phyloP scores from a whole-genome alignment of 352 stramenopile genomes.

The Phytophthora sp. region DNA sequence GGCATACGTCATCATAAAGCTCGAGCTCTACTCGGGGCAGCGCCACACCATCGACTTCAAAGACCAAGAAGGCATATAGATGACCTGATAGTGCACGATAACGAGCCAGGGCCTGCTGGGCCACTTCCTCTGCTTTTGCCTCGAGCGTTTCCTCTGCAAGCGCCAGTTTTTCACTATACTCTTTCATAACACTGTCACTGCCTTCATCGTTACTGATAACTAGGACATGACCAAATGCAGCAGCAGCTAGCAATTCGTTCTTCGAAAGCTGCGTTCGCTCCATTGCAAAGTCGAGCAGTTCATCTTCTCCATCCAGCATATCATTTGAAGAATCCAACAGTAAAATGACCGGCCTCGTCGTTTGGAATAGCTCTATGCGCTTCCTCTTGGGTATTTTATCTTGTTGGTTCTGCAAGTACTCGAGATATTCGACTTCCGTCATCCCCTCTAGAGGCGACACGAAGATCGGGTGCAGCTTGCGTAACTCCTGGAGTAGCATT shows the following conservation, averaged over 20 bases:
- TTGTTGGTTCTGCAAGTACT: slow-evolving; percentile 40
- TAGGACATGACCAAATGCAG: slow-evolving; percentile 45
- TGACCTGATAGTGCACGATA: slow-evolving; percentile 58
- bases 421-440: slow-evolving; percentile 63
- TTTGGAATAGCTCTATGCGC: slow-evolving; percentile 33
- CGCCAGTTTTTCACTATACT: slow-evolving; percentile 41
- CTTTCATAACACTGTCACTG: slow-evolving; percentile 16
- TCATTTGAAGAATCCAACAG: slow-evolving; percentile 44
- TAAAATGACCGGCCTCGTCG: slow-evolving; percentile 55
- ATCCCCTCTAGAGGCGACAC: slow-evolving; percentile 55
- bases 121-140: slow-evolving; percentile 49
- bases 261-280: slow-evolving; percentile 58
- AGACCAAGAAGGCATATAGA: slow-evolving; percentile 64
- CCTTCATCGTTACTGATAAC: slow-evolving; percentile 21
- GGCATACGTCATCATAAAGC: slow-evolving; percentile 64
- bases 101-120: slow-evolving; percentile 47
- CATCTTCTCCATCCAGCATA: slow-evolving; percentile 66
- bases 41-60: slow-evolving; percentile 64
- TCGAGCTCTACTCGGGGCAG: slow-evolving; percentile 75
- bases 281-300: slow-evolving; percentile 59
- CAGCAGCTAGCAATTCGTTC: slow-evolving; percentile 57
- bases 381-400: slow-evolving; percentile 42
- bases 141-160: slow-evolving; percentile 61
- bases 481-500: slow-evolving; percentile 66
- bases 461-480: slow-evolving; percentile 54